These are phyloP conservation scores for Lasiosphaeria ovina DNA, from an alignment of 495 filamentous ascomycete species.

Conservation along the genomic window DNA sequence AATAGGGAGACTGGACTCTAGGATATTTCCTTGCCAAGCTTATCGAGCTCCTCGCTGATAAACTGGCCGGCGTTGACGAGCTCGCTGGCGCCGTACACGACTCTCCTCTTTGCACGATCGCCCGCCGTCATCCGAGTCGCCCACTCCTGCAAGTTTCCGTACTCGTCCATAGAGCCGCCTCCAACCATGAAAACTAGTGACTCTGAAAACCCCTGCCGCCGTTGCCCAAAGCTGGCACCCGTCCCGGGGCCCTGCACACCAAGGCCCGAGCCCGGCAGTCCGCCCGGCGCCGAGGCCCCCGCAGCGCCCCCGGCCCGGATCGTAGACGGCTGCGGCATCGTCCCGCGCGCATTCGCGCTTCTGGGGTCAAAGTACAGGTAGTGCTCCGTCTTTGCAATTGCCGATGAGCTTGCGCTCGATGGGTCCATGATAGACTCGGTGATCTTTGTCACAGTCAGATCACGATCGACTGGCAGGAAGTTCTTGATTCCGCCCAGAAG, in stretches of 20 bases:
- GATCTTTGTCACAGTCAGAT: constrained; percentile 95
- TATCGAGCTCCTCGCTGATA: constrained; percentile 72
- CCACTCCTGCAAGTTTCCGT: constrained; percentile 98
- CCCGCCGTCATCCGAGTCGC: constrained; percentile 65
- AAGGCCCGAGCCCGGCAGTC: constrained; percentile 39
- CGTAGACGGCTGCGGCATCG: constrained; percentile 75
- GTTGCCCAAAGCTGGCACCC: constrained; percentile 86
- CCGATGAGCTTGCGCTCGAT: constrained; percentile 77
- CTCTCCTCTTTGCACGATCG: constrained; percentile 60
- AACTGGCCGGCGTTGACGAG: constrained; percentile 89
- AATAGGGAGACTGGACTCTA: background rate
- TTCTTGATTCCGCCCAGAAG: constrained; percentile 99
- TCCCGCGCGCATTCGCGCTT: constrained; percentile 86
- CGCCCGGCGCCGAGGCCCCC: constrained; percentile 39
- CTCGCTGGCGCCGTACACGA: constrained; percentile 96
- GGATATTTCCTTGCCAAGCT: constrained; percentile 59
- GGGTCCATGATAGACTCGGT: constrained; percentile 99
- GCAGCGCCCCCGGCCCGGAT: constrained; percentile 39
- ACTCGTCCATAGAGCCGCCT: constrained; percentile 98
- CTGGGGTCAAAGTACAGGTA: constrained; percentile 99
- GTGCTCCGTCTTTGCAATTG: constrained; percentile 93
- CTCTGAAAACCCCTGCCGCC: constrained; percentile 90
- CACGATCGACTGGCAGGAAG: constrained; percentile 91
- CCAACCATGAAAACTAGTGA: constrained; percentile 97
- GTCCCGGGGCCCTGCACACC: constrained; percentile 58